phyloP scores from a whole-genome alignment of 345 rosid genomes.

The Heritiera fomes region DNA sequence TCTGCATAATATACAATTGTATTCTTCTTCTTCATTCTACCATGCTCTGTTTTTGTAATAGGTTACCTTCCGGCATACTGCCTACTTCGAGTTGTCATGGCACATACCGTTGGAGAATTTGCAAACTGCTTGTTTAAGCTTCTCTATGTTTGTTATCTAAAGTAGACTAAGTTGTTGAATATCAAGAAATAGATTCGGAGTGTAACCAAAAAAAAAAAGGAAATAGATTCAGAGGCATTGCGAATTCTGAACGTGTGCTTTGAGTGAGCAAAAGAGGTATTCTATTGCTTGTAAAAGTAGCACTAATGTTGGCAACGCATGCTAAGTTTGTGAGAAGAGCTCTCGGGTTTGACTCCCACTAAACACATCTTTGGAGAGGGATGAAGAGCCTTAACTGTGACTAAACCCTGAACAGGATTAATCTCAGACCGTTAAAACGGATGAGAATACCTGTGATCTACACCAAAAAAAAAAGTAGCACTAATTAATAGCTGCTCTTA shows the following conservation, averaged over 20 bases:
- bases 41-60: too few relatives aligned
- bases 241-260: slow-evolving; percentile 64
- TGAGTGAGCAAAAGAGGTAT: slow-evolving; percentile 82
- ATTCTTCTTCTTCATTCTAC: too few relatives aligned
- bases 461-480: too few relatives aligned
- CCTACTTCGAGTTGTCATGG: neutral
- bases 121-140: neutral
- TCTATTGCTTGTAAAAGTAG: neutral
- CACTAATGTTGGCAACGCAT: neutral
- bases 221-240: slow-evolving; percentile 78
- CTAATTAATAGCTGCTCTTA: neutral
- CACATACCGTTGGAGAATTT: neutral
- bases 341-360: too few relatives aligned
- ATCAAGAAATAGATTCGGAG: neutral
- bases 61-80: too few relatives aligned
- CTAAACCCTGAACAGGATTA: too few relatives aligned
- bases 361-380: too few relatives aligned
- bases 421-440: too few relatives aligned
- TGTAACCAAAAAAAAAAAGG: slow-evolving; percentile 33
- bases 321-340: too few relatives aligned
- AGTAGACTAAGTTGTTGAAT: slow-evolving; percentile 15
- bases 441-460: too few relatives aligned
- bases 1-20: too few relatives aligned
- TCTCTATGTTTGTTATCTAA: neutral
- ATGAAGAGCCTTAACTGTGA: too few relatives aligned